Conservation (phyloP, 495 filamentous ascomycete species). For the Penicillium canariense region DNA sequence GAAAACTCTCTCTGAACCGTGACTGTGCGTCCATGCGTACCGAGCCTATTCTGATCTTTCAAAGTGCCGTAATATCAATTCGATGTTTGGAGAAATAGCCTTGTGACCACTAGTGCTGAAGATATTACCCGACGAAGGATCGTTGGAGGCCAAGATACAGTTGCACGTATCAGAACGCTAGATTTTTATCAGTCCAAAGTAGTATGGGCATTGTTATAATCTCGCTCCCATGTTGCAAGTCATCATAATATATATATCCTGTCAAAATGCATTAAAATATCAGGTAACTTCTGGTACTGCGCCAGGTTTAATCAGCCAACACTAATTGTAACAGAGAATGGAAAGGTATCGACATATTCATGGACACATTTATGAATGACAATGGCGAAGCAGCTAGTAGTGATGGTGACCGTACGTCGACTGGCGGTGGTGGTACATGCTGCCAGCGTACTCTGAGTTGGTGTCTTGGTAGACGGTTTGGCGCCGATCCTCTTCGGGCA, state of each 20-base stretch:
- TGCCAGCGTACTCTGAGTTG: slow-evolving; percentile 57
- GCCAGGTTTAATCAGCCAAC: not conserved
- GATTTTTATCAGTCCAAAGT: not conserved
- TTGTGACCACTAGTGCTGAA: not conserved
- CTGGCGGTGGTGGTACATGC: slow-evolving; percentile 54
- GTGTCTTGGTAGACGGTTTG: slow-evolving; percentile 72
- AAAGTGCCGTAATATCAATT: not conserved
- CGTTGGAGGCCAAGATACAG: not conserved
- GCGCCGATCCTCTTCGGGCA: slow-evolving; percentile 84
- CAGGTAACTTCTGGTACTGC: not conserved
- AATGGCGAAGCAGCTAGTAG: slow-evolving; percentile 23
- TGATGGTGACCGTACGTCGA: slow-evolving; percentile 37
- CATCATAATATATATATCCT: not conserved
- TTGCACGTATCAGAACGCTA: not conserved
- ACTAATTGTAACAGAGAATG: slow-evolving; percentile 8
- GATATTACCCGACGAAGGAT: not conserved
- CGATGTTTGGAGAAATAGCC: not conserved
- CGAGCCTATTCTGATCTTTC: not conserved
- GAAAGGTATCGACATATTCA: slow-evolving; percentile 17
- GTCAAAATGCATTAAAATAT: slow-evolving; percentile 6
- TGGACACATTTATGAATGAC: slow-evolving; percentile 20
- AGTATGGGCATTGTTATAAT: not conserved
- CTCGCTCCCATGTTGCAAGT: not conserved
- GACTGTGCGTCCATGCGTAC: not conserved
- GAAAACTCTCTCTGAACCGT: not conserved